Conservation (phyloP, 108 stramenopile genomes). For the Fragilariopsis cylindrus region DNA sequence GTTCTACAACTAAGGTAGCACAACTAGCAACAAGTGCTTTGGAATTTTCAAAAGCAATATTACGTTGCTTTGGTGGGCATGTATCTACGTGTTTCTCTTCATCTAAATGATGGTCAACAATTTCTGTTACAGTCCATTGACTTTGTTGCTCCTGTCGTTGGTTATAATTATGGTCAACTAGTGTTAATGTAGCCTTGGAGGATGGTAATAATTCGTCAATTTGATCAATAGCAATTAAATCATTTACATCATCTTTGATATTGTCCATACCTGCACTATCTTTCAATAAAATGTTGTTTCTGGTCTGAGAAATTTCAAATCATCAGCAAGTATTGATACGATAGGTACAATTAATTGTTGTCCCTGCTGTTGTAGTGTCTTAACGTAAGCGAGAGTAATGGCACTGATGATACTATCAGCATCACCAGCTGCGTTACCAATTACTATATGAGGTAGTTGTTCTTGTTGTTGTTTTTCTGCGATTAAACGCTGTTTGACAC, state of each 20-base stretch:
- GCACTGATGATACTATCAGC: constrained; percentile 82
- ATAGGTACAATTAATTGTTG: constrained; percentile 33
- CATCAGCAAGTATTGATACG: constrained; percentile 37
- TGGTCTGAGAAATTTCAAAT: constrained; percentile 53
- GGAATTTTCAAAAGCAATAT: constrained; percentile 59
- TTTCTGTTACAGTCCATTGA: constrained; percentile 56
- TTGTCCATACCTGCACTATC: constrained; percentile 18
- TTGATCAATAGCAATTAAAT: constrained; percentile 48
- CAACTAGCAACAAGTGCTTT: constrained; percentile 61
- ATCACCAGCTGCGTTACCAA: constrained; percentile 88
- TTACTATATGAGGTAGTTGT: constrained; percentile 39
- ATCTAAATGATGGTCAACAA: constrained; percentile 83
- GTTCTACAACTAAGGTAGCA: constrained; percentile 65
- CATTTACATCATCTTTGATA: constrained; percentile 22
- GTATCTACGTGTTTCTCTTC: constrained; percentile 50
- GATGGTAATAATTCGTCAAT: neutral
- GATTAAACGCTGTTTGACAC: neutral
- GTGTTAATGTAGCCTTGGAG: constrained; percentile 33
- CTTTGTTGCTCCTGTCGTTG: constrained; percentile 3
- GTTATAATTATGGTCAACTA: constrained; percentile 75
- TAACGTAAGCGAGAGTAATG: constrained; percentile 63
- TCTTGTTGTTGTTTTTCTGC: neutral
- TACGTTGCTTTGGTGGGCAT: constrained; percentile 45
- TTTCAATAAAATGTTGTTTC: constrained; percentile 64
- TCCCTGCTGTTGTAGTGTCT: constrained; percentile 26